A percentile compares a stretch with the other conserved stretches of the same genome.
Conservation (phyloP, 495 filamentous ascomycete species). For the Penicillium goetzii region DNA sequence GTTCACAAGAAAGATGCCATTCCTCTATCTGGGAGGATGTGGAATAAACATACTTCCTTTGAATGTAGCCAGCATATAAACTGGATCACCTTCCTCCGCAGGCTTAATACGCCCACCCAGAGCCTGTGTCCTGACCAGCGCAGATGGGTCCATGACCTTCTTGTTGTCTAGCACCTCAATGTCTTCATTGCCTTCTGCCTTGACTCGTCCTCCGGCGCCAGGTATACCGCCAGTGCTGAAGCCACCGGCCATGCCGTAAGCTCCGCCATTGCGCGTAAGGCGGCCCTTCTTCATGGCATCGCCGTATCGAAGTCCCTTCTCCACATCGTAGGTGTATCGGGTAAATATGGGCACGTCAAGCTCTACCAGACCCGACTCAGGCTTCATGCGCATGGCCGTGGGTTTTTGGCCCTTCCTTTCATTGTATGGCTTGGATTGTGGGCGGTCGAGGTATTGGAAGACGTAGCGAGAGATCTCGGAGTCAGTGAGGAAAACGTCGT, state of each 20-base stretch:
- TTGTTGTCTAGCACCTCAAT: conserved; percentile 43
- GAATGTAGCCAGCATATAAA: conserved; percentile 76
- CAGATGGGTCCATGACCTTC: conserved; percentile 40
- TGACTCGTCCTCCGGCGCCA: conserved; percentile 37
- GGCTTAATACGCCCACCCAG: conserved; percentile 69
- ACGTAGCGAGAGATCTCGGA: conserved; percentile 58
- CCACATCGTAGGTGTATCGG: conserved; percentile 63
- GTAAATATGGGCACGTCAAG: conserved; percentile 71
- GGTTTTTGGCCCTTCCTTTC: conserved; percentile 57
- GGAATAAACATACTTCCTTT: conserved; percentile 54
- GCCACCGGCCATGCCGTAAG: conserved; percentile 62
- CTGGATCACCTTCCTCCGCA: conserved; percentile 59
- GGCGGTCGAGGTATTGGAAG: conserved; percentile 68
- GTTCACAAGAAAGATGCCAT: neutral
- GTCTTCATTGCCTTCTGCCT: conserved; percentile 41
- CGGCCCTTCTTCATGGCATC: conserved; percentile 63
- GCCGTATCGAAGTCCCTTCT: conserved; percentile 67
- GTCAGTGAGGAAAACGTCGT: conserved; percentile 64
- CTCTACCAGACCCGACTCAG: conserved; percentile 69
- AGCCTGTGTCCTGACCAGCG: conserved; percentile 49
- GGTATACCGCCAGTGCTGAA: conserved; percentile 49
- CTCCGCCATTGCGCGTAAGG: conserved; percentile 58
- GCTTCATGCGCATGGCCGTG: conserved; percentile 66
- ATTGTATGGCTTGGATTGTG: conserved; percentile 58
- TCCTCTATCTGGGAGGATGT: neutral